These are phyloP conservation scores for Globisporangium splendens DNA, from an alignment of 352 stramenopile species.

Conservation along the genomic window DNA sequence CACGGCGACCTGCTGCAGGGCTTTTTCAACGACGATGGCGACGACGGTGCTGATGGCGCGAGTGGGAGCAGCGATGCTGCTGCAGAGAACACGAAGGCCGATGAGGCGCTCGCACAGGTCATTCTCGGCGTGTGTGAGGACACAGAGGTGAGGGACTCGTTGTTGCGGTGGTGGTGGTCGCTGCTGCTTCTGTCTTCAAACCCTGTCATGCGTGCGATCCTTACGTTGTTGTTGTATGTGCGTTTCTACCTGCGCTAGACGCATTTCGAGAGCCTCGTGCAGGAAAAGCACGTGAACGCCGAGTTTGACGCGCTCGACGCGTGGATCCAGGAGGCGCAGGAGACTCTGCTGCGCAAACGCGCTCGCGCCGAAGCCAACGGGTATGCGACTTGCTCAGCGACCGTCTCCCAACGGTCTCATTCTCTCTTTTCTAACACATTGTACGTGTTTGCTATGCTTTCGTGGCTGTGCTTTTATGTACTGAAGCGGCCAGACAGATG, in stretches of 20 bases:
- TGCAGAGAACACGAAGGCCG: slow-evolving; percentile 1
- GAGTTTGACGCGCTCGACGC: slow-evolving; percentile 11
- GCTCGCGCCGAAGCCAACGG: slow-evolving; percentile 2
- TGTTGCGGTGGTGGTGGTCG: too few species aligned
- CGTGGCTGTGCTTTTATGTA: too few species aligned
- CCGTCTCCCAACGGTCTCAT: too few species aligned
- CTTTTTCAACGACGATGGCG: slow-evolving; percentile 2
- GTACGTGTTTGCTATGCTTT: too few species aligned
- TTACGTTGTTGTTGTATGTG: background rate
- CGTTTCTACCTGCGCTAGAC: background rate
- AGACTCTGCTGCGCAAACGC: slow-evolving; percentile 8
- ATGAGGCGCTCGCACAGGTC: slow-evolving; percentile 9
- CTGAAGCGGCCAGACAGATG: slow-evolving; percentile 1
- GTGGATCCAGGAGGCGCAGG: slow-evolving; percentile 13
- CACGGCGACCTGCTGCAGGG: slow-evolving; percentile 6
- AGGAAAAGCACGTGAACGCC: slow-evolving; percentile 7
- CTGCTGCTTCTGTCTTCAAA: background rate
- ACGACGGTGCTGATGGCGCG: background rate
- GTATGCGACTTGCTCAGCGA: background rate
- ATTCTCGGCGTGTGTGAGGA: slow-evolving; percentile 11
- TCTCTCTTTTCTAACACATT: too few species aligned
- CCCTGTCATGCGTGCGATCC: background rate
- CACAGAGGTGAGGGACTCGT: slow-evolving; percentile 1
- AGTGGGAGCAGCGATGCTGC: background rate
- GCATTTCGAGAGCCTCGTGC: slow-evolving; percentile 7